Base-by-base conservation (phyloP, 345 rosid species). In the Linum tenue region DNA sequence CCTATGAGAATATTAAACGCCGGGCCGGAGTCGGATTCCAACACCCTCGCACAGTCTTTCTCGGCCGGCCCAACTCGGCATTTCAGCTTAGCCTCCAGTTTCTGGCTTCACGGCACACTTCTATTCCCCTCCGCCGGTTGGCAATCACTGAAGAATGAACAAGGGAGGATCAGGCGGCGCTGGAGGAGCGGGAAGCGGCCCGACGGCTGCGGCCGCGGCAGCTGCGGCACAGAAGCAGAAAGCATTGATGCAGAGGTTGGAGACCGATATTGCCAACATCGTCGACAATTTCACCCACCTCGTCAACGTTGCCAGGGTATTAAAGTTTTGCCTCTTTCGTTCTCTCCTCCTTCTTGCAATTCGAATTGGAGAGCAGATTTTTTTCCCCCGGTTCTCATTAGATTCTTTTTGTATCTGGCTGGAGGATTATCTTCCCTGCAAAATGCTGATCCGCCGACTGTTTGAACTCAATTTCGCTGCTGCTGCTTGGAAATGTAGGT, bases 151-250 rank as follows among this genome's bases (percentile, higher is more conserved):
- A 44, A 31, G 37, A 65, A 85, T 91, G 98, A 91, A 89, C 69
- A 91, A 84, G 79, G 86, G 84, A 4, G 75, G 77, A 62, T 37
- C 66, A 22, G 75, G 73, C 39, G 78, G 80, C 31, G 66, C 71
- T 8, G 72, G 77, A 40, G 79, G 82, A 59, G 78, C 59, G n/a
- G 91, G 80, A 58, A 73, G 75, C 39, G 94, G 96, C 12, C 96
- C 97, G 0, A 86, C 96, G 0, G 88, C 91, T 0, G 90, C 90
- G 0, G 95, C 98, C 0, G 89, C 96, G 0, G 84, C 87, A 0
- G 85, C 90, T 0, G 96, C 96, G 5, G 82, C 83, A 7, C 96
- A 92, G 77, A 92, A 90, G 79, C 98, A 92, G 76, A 92, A 90
- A 68, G n/a, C 83, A 2, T 73, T 92, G 75, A 77, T 92, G 84